Evolutionary conservation across 805 yeast species (phyloP), one percentile per base, ranked within the genome.

Genomic region (Jamesozyma rosinii): DNA sequence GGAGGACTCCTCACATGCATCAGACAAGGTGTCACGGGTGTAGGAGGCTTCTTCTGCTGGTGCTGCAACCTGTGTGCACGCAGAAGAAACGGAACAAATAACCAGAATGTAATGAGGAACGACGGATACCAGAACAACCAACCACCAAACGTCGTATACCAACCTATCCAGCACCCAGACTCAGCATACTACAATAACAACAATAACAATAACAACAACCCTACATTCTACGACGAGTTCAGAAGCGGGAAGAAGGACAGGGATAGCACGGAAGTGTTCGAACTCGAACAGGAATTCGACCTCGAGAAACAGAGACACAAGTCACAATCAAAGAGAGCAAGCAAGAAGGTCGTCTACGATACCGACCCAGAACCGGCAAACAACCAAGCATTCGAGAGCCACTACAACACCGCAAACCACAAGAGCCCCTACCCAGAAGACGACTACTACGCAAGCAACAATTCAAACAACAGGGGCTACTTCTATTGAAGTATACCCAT

Each of bases 1-100:
- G 66, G 74, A 13, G 72, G 77, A 0, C 20, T 84, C 1, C 50
- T 80, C 40, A 72, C 79, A 40, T 79, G 84, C 51, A 47, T 72
- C 29, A 72, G 76, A 54, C 76, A 76, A 50, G 81, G 84, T 53
- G 79, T 75, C 3, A 65, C 63, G 48, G 64, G 81, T 49, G 52
- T 77, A 54, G 47, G 65, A 49, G 61, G 71, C 55, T 68, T 79
- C 58, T 57, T 77, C 60, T 70, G 79, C 68, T 70, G 78, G 61
- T 72, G 79, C 52, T 68, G 71, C 48, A 47, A 40, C 18, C 35
- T 37, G n/a, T 40, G 42, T 3, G 15, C 35, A 6, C 34, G 15
- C 4, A 26, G 37, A 15, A 38, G 31, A 17, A 31, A 34, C 27
- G 42, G 46, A 2, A 29, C 22, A 13, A 54, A 53, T 36, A 50